Evolutionary conservation across 495 filamentous ascomycete species (phyloP).

Genomic region (Halenospora varia): DNA sequence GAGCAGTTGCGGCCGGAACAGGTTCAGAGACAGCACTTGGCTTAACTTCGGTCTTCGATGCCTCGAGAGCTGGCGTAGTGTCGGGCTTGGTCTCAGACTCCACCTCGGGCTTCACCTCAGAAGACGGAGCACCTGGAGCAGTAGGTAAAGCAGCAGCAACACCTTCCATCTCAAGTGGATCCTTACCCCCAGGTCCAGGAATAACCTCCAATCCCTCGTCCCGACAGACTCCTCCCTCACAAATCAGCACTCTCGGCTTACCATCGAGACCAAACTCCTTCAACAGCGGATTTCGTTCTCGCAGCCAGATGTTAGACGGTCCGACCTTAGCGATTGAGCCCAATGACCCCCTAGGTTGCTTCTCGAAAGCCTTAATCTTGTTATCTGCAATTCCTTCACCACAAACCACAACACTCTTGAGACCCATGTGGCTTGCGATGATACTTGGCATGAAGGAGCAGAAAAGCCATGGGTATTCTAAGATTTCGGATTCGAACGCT

Average conservation of each 20-base stretch:
- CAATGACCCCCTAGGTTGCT: conserved; percentile 19
- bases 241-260: conserved; percentile 43
- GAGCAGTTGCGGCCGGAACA: neutral
- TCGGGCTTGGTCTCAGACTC: too few relatives aligned
- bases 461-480: conserved; percentile 90
- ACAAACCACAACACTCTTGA: conserved; percentile 19
- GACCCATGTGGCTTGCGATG: conserved; percentile 59
- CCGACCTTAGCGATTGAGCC: conserved; percentile 13
- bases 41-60: too few relatives aligned
- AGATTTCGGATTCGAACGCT: conserved; percentile 84
- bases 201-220: conserved; percentile 27
- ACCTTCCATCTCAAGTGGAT: neutral
- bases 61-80: too few relatives aligned
- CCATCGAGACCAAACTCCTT: conserved; percentile 39
- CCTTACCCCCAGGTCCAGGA: neutral
- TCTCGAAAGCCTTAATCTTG: conserved; percentile 22
- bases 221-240: conserved; percentile 45
- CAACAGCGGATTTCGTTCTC: conserved; percentile 30
- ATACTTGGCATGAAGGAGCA: conserved; percentile 72
- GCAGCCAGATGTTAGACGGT: conserved; percentile 15
- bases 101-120: too few relatives aligned
- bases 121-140: too few relatives aligned
- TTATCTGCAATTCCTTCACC: conserved; percentile 11
- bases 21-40: too few relatives aligned
- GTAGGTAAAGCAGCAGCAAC: conserved; percentile 8